phyloP scores from a whole-genome alignment of 2,329 filamentous ascomycete species.

The Pseudogymnoascus sp. region DNA sequence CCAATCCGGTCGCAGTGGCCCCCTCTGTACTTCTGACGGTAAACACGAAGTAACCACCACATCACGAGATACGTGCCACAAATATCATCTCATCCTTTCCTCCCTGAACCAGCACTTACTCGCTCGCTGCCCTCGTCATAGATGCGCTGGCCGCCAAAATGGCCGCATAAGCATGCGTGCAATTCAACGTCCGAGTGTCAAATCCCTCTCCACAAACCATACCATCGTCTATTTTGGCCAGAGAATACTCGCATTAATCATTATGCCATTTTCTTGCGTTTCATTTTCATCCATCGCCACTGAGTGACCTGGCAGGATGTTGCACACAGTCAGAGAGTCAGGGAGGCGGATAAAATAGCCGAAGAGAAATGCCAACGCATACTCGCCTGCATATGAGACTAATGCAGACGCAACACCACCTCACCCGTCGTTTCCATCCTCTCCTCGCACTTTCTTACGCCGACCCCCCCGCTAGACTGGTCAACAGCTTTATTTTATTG shows the following conservation, averaged over 20 bases:
- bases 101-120: background rate
- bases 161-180: background rate
- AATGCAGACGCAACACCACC: constrained; percentile 12
- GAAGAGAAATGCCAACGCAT: constrained; percentile 10
- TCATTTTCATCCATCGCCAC: background rate
- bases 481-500: background rate
- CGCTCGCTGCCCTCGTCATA: background rate
- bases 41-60: background rate
- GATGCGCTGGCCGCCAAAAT: constrained; percentile 4
- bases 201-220: background rate
- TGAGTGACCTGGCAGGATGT: constrained; percentile 6
- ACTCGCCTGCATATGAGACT: constrained; percentile 12
- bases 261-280: background rate
- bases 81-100: constrained; percentile 10
- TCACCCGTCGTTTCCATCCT: constrained; percentile 10
- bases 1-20: background rate
- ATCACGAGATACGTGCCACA: constrained; percentile 12
- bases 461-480: background rate
- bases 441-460: constrained; percentile 5
- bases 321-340: constrained; percentile 2
- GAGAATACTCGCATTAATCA: background rate
- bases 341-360: constrained; percentile 9
- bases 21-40: background rate
- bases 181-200: background rate
- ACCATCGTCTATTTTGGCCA: background rate